A percentile compares a stretch with the other conserved stretches of the same genome.
phyloP scores from a whole-genome alignment of 78 protist genomes.

The Dictyostelium intermedium region DNA sequence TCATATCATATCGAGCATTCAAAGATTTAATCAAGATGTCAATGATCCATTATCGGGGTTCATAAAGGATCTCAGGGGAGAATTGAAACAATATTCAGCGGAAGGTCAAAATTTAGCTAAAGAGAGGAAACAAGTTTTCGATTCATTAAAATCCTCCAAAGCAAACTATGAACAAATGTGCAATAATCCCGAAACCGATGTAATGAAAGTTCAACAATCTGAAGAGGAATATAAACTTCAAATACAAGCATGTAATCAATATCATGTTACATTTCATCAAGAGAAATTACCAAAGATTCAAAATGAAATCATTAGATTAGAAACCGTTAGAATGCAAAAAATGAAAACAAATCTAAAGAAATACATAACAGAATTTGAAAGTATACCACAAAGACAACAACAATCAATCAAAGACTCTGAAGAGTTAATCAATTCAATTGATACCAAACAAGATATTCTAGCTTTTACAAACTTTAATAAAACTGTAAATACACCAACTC shows the following conservation, averaged over 20 bases:
- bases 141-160: neutral
- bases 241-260: constrained; percentile 6
- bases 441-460: constrained; percentile 52
- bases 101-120: constrained; percentile 65
- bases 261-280: neutral
- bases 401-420: neutral
- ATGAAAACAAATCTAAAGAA: constrained; percentile 65
- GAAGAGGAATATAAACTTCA: constrained; percentile 36
- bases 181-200: constrained; percentile 9
- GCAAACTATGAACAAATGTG: constrained; percentile 23
- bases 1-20: neutral
- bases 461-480: constrained; percentile 41
- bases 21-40: constrained; percentile 36
- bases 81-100: constrained; percentile 18
- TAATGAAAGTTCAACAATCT: neutral
- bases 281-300: constrained; percentile 62
- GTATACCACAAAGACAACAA: constrained; percentile 1
- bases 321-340: constrained; percentile 68
- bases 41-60: constrained; percentile 23
- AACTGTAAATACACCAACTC: neutral
- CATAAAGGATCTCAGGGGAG: constrained; percentile 31
- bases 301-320: constrained; percentile 43
- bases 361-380: neutral
- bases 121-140: constrained; percentile 54
- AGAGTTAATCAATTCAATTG: constrained; percentile 47